Evolutionary conservation across 495 filamentous ascomycete genomes (phyloP).

Genomic region (Chlorociboria aeruginascens): DNA sequence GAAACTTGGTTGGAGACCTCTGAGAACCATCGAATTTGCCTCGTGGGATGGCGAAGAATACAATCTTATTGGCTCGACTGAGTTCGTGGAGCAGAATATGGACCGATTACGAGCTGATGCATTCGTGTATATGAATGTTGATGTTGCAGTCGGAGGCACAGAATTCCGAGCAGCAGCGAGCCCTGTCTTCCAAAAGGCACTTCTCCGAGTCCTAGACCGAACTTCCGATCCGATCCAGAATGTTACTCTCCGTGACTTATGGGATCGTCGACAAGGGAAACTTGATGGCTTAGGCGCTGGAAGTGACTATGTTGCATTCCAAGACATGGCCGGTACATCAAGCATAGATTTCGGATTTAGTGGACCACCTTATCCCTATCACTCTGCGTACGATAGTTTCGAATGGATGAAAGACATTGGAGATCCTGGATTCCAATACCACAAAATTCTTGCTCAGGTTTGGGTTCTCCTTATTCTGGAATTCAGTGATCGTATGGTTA

Average conservation of each 20-base stretch:
- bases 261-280: slow-evolving; percentile 51
- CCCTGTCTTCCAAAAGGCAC: slow-evolving; percentile 60
- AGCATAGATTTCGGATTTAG: slow-evolving; percentile 78
- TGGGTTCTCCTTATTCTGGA: slow-evolving; percentile 78
- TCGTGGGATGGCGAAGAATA: slow-evolving; percentile 94
- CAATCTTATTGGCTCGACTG: slow-evolving; percentile 88
- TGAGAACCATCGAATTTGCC: slow-evolving; percentile 85
- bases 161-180: slow-evolving; percentile 66
- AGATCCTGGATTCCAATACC: slow-evolving; percentile 76
- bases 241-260: slow-evolving; percentile 59
- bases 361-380: slow-evolving; percentile 59
- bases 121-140: slow-evolving; percentile 86
- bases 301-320: slow-evolving; percentile 88
- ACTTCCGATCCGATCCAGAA: slow-evolving; percentile 63
- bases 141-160: slow-evolving; percentile 64
- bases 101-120: slow-evolving; percentile 61
- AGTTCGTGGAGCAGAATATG: slow-evolving; percentile 86
- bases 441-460: slow-evolving; percentile 66
- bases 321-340: slow-evolving; percentile 84
- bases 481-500: slow-evolving; percentile 61
- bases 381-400: slow-evolving; percentile 81
- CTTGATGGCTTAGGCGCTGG: slow-evolving; percentile 65
- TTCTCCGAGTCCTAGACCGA: slow-evolving; percentile 60
- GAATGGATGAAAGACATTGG: slow-evolving; percentile 71
- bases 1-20: slow-evolving; percentile 72